These are phyloP conservation scores for Pterocarpus santalinus DNA, from an alignment of 306 rosid species.

Conservation along the genomic window DNA sequence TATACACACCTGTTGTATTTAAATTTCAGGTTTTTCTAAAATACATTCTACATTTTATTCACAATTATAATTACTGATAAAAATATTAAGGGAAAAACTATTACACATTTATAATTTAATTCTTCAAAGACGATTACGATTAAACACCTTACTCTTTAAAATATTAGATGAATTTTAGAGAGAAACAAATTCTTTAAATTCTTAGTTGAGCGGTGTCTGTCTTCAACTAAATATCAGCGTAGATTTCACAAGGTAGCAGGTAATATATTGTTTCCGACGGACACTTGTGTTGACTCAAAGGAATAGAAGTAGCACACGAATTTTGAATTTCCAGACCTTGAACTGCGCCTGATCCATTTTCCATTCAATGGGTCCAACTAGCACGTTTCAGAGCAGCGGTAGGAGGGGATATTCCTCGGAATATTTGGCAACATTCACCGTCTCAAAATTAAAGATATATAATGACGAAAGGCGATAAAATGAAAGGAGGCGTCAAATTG, in stretches of 20 bases:
- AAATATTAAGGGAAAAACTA: too few relatives aligned
- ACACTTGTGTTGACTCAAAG: constrained; percentile 29
- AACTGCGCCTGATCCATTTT: background rate
- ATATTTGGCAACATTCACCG: background rate
- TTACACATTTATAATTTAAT: background rate
- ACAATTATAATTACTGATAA: too few relatives aligned
- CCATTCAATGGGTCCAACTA: background rate
- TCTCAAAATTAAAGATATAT: background rate
- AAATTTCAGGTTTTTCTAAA: background rate
- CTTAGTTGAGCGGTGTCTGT: background rate
- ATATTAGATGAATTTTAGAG: too few relatives aligned
- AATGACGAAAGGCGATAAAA: too few relatives aligned
- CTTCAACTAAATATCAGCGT: constrained; percentile 21
- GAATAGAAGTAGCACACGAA: too few relatives aligned
- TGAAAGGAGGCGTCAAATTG: too few relatives aligned
- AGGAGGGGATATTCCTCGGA: constrained; percentile 36
- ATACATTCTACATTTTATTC: too few relatives aligned
- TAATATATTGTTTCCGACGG: background rate
- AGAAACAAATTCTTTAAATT: background rate
- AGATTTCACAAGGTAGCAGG: background rate
- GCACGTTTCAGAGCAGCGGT: constrained; percentile 18
- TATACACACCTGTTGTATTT: background rate
- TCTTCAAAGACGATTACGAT: background rate
- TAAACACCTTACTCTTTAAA: too few relatives aligned
- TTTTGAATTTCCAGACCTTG: background rate